Evolutionary conservation across 768 basidiomycete genomes (phyloP).

Genomic region (Scleroderma bovista): DNA sequence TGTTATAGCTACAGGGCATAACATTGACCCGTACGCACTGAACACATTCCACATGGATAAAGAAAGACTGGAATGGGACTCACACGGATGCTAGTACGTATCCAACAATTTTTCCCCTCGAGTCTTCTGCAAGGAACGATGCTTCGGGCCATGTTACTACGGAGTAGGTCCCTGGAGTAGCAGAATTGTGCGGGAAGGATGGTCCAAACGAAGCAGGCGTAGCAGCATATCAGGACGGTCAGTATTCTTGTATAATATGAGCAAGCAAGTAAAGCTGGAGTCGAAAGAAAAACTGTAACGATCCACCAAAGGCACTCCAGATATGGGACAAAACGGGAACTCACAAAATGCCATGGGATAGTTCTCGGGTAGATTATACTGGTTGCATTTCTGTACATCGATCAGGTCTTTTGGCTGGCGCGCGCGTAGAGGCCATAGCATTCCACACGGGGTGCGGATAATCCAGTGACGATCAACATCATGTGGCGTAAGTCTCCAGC

Average conservation of each 20-base stretch:
- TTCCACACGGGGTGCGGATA: neutral
- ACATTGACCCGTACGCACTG: neutral
- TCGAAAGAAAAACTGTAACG: too few relatives aligned
- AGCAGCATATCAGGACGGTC: slow-evolving; percentile 2
- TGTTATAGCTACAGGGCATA: neutral
- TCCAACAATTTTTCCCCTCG: slow-evolving; percentile 45
- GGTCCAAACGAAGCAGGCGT: neutral
- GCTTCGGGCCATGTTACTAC: slow-evolving; percentile 48
- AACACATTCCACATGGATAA: neutral
- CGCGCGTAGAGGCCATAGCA: neutral
- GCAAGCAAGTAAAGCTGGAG: neutral
- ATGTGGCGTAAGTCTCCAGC: neutral
- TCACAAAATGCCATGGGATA: slow-evolving; percentile 32
- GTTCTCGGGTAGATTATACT: slow-evolving; percentile 50
- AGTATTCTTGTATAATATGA: neutral
- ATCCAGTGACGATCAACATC: neutral
- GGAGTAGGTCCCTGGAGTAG: slow-evolving; percentile 38
- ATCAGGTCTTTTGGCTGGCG: slow-evolving; percentile 41
- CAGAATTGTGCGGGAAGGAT: neutral
- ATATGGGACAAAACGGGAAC: neutral
- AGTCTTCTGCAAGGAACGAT: slow-evolving; percentile 49
- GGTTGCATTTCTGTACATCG: slow-evolving; percentile 45
- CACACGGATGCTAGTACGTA: slow-evolving; percentile 56
- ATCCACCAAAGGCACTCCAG: neutral
- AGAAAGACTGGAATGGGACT: slow-evolving; percentile 6